A percentile compares a stretch with the other conserved stretches of the same genome.
Evolutionary conservation across 2,329 filamentous ascomycete genomes (phyloP).

Genomic region (Xylariaceae sp.): DNA sequence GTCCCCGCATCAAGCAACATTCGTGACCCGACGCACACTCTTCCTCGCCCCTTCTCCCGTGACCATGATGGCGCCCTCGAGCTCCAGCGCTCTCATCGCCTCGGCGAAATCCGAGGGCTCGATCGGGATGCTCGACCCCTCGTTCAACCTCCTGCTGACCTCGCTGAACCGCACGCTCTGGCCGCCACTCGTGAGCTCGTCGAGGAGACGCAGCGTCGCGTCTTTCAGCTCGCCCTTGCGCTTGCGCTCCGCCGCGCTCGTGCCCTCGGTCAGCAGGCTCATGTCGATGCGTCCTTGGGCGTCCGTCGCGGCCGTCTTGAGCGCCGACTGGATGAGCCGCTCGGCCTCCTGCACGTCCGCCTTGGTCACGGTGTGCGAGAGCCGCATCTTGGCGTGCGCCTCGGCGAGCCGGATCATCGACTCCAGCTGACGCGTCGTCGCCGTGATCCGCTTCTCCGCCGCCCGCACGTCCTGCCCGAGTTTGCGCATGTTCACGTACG

Average conservation of each 20-base stretch:
- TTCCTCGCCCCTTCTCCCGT: slow-evolving; percentile 79
- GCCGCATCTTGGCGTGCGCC: slow-evolving; percentile 96
- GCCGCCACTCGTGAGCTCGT: slow-evolving; percentile 69
- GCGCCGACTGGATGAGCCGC: slow-evolving; percentile 83
- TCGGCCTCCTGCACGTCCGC: slow-evolving; percentile 87
- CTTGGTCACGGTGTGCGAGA: slow-evolving; percentile 68
- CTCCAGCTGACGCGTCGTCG: slow-evolving; percentile 92
- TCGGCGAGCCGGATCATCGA: slow-evolving; percentile 97
- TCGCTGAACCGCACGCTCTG: slow-evolving; percentile 73
- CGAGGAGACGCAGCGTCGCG: slow-evolving; percentile 67
- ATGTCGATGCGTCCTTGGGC: slow-evolving; percentile 91
- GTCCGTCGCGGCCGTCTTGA: slow-evolving; percentile 97
- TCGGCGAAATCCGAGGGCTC: slow-evolving; percentile 80
- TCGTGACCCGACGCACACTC: slow-evolving; percentile 70
- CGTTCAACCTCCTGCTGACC: slow-evolving; percentile 64
- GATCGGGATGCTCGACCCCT: slow-evolving; percentile 64
- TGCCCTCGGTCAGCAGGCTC: slow-evolving; percentile 92
- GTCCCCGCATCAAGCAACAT: slow-evolving; percentile 34
- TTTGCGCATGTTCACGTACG: slow-evolving; percentile 93
- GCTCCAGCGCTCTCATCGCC: slow-evolving; percentile 71
- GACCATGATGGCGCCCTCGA: slow-evolving; percentile 76
- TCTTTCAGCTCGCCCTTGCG: slow-evolving; percentile 79
- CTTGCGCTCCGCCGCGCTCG: slow-evolving; percentile 77
- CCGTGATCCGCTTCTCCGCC: slow-evolving; percentile 92
- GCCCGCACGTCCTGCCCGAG: slow-evolving; percentile 83